Percentiles rank a stretch among this genome's conserved stretches.
These are phyloP conservation scores for Filobasidium wieringae DNA, from an alignment of 768 basidiomycete species.

Conservation along the genomic window DNA sequence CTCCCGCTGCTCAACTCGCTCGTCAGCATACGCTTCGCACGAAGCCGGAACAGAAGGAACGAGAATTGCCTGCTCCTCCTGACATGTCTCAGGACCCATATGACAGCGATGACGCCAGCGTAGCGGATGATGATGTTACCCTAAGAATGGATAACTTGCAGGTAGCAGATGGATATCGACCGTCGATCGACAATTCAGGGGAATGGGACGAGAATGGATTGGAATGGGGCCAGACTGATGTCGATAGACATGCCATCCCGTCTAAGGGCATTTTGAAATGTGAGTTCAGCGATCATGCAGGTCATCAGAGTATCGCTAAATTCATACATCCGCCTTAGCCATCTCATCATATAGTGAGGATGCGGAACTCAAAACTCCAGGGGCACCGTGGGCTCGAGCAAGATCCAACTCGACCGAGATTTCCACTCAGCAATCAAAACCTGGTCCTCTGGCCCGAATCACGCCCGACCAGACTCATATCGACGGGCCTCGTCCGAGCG, in stretches of 20 bases:
- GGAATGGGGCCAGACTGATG: conserved; percentile 62
- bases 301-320: no score
- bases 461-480: conserved; percentile 77
- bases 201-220: conserved; percentile 47
- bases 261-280: conserved; percentile 81
- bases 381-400: conserved; percentile 14
- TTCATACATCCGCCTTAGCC: no score
- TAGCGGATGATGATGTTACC: conserved; percentile 42
- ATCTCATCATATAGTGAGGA: conserved; percentile 13
- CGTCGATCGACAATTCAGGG: conserved; percentile 22
- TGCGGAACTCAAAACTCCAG: neutral
- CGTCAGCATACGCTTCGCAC: conserved; percentile 73
- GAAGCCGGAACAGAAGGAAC: conserved; percentile 58
- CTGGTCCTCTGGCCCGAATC: conserved; percentile 68
- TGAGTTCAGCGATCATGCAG: conserved; percentile 43
- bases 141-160: conserved; percentile 17
- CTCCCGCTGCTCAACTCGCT: conserved; percentile 80
- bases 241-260: conserved; percentile 48
- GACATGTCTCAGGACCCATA: conserved; percentile 35
- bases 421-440: conserved; percentile 45
- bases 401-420: conserved; percentile 71
- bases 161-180: conserved; percentile 14
- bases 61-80: conserved; percentile 34
- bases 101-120: conserved; percentile 43
- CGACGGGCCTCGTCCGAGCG: conserved; percentile 46